Base-by-base conservation (phyloP, 345 rosid genomes). In the Lagerstroemia speciosa region DNA sequence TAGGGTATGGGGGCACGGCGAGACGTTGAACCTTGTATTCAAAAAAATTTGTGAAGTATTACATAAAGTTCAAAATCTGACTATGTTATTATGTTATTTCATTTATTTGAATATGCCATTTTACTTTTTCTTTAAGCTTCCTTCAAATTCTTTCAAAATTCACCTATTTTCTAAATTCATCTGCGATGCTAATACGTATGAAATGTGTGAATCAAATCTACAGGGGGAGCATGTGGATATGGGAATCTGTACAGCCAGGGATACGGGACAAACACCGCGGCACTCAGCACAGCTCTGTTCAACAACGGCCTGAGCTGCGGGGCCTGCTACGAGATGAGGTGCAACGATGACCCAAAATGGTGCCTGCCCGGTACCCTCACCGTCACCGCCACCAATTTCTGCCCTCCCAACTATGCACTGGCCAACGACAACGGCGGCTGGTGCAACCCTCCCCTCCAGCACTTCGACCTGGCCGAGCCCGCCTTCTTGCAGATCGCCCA, bases 391-490 rank as follows among this genome's bases (percentile, higher is more conserved):
- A 89, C 96, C 45, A 89, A 89, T 77, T 87, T 87, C 78, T 89
- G 98, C 69, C 98, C 98, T 9, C 98, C 98, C 0, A 93, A 93
- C 84, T 8, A 8, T 0, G 93, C 84, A 20, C 73, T 82, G 60
- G 17, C 97, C 17, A 93, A 89, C 11, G 86, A 85, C 79, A 89
- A 93, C 16, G 98, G 98, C 31, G 98, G 98, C 15, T 93, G 98
- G 98, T 93, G 98, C 79, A 93, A 93, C 67, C 97, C 98, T 73
- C 98, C 98, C 38, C 96, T 93, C 38, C 87, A 93, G 61, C 98
- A 93, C 78, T 93, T 93, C n/a, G 98, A 93, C 74, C 40, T 93
- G 78, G 98, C 98, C 6, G 96, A 93, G 75, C 98, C 98, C 26
- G 94, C 96, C 67, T 93, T 91, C 85, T 75, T 89, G 68, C 92